A percentile compares a stretch with the other conserved stretches of the same genome.
Conservation (phyloP, 345 rosid species). For the Eutrema yunnanense region DNA sequence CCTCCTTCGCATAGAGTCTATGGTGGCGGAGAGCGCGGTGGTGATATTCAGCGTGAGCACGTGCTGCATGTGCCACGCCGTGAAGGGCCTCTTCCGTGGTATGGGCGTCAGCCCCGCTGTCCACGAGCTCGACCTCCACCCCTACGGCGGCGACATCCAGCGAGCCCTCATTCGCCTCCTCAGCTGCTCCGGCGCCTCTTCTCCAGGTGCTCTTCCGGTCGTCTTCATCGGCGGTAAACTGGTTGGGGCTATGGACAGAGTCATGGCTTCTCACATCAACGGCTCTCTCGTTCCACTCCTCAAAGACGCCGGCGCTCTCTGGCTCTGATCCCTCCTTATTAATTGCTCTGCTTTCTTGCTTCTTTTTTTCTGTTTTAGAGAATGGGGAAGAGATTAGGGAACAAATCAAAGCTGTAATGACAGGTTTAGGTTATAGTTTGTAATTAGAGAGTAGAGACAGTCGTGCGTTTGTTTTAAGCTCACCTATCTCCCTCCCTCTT, state of each 20-base stretch:
- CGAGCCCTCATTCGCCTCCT: conserved; percentile 55
- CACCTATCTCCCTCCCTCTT: conserved; percentile 11
- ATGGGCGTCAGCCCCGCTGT: conserved; percentile 95
- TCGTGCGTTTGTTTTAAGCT: conserved; percentile 24
- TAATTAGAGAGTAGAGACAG: conserved; percentile 19
- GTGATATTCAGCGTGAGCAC: conserved; percentile 85
- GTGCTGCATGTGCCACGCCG: conserved; percentile 97
- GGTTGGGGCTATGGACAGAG: conserved; percentile 84
- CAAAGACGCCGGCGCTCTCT: conserved; percentile 88
- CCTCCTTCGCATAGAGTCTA: conserved; percentile 50
- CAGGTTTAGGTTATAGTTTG: conserved; percentile 25
- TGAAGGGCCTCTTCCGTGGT: conserved; percentile 74
- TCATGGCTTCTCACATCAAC: conserved; percentile 91
- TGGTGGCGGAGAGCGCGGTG: conserved; percentile 83
- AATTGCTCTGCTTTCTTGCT: not conserved
- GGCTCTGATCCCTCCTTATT: conserved; percentile 42
- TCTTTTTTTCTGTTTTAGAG: not conserved
- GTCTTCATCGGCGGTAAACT: conserved; percentile 92
- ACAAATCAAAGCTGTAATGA: conserved; percentile 10
- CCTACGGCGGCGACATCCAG: conserved; percentile 62
- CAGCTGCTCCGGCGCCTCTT: conserved; percentile 37
- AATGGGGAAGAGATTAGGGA: conserved; percentile 6
- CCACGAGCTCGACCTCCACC: conserved; percentile 82
- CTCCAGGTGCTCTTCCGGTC: conserved; percentile 68
- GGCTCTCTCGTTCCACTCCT: conserved; percentile 94